Evolutionary conservation across 1,284 basidiomycete genomes (phyloP).

Genomic region (Thecaphora thlaspeos): DNA sequence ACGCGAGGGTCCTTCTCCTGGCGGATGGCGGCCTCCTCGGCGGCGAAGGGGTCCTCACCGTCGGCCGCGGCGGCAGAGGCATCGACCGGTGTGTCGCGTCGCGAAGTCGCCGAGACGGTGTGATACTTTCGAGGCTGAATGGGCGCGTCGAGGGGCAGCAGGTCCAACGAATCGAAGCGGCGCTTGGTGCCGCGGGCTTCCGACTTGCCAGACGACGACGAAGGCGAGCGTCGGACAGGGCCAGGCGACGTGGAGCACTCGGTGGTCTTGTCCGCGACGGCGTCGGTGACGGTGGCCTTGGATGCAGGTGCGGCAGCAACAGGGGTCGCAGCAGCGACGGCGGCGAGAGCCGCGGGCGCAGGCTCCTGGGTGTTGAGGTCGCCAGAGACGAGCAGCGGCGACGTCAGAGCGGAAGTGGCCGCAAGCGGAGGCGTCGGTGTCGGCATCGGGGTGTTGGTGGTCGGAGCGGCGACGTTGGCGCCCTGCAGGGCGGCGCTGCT

Average conservation of each 20-base stretch:
- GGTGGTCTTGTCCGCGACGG: background rate
- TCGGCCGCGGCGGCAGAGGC: constrained; percentile 4
- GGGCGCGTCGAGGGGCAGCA: constrained; percentile 55
- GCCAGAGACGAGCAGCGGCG: background rate
- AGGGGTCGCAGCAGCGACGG: background rate
- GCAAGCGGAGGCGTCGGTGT: background rate
- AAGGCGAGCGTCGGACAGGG: constrained; percentile 18
- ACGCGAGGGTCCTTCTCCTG: constrained; percentile 46
- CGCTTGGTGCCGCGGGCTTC: constrained; percentile 43
- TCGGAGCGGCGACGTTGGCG: background rate
- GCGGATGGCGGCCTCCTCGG: constrained; percentile 34
- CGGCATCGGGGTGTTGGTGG: background rate
- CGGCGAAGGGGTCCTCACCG: constrained; percentile 19
- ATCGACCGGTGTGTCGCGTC: constrained; percentile 20
- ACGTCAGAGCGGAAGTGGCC: background rate
- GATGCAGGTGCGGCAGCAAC: constrained; percentile 6
- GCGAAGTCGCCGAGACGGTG: constrained; percentile 53
- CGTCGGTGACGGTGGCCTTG: constrained; percentile 6
- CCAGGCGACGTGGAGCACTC: constrained; percentile 9
- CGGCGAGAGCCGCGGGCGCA: no score
- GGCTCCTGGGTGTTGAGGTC: background rate
- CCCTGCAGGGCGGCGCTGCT: constrained; percentile 30
- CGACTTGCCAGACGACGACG: constrained; percentile 5
- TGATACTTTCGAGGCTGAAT: constrained; percentile 53
- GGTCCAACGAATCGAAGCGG: constrained; percentile 43